Evolutionary conservation across 257 asterid species (phyloP).

Genomic region (Salvia splendens): DNA sequence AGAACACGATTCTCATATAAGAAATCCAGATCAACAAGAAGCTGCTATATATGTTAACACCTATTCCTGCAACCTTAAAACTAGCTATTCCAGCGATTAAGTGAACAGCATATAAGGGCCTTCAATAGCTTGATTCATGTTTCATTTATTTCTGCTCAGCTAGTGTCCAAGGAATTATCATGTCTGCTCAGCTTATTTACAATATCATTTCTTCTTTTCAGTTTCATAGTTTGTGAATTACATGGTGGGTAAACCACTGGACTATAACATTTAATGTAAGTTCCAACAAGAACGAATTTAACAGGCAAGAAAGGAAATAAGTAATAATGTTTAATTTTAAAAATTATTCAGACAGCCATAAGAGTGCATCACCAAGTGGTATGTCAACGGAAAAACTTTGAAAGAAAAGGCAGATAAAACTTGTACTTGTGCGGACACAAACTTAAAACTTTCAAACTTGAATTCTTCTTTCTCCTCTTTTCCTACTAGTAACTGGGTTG

Average conservation of each 20-base stretch:
- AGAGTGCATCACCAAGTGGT: neutral
- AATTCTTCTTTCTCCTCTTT: neutral
- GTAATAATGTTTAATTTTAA: no score
- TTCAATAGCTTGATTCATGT: neutral
- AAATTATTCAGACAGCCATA: neutral
- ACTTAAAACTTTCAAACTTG: neutral
- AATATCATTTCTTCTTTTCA: neutral
- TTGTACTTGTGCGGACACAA: neutral
- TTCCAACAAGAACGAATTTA: no score
- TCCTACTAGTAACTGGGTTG: neutral
- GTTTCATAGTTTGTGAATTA: neutral
- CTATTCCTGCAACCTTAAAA: neutral
- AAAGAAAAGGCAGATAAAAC: neutral
- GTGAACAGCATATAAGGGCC: neutral
- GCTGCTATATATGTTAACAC: neutral
- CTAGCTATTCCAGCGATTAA: neutral
- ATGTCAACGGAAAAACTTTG: neutral
- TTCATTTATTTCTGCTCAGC: neutral
- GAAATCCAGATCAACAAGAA: neutral
- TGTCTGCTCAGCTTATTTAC: neutral
- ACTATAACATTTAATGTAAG: no score
- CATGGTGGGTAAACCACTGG: neutral
- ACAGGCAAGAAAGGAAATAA: no score
- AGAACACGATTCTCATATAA: conserved; percentile 10
- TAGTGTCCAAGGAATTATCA: neutral